These are phyloP conservation scores for Mycosphaerelloides madeirae DNA, from an alignment of 2,329 filamentous ascomycete species.

Conservation along the genomic window DNA sequence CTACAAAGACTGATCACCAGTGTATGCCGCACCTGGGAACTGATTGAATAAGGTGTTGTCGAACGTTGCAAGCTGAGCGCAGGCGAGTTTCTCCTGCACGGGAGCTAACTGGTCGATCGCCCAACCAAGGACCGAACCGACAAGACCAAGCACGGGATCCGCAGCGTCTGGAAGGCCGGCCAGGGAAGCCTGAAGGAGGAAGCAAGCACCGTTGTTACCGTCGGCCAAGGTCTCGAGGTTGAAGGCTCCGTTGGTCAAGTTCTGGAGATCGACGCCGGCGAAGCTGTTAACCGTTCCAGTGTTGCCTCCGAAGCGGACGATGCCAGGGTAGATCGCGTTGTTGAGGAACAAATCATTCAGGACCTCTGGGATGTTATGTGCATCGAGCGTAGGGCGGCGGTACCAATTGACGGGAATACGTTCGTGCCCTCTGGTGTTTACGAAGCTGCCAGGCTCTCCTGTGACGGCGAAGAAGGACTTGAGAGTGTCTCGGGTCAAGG, in stretches of 20 bases:
- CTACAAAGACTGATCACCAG: no score
- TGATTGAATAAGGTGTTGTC: constrained; percentile 1
- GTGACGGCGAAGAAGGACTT: constrained; percentile 21
- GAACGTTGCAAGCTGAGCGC: constrained; percentile 5
- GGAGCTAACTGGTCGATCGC: constrained; percentile 1
- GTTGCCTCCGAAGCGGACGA: constrained; percentile 34
- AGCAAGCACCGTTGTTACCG: constrained; percentile 10
- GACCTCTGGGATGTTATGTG: constrained; percentile 14
- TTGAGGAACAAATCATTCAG: constrained; percentile 11
- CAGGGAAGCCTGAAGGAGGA: constrained; percentile 3
- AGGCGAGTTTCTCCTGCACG: background rate
- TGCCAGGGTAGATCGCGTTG: constrained; percentile 21
- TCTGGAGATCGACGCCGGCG: constrained; percentile 30
- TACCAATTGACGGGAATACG: constrained; percentile 29
- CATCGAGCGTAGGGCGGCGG: constrained; percentile 10
- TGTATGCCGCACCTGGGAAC: constrained; percentile 5
- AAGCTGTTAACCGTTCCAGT: constrained; percentile 34
- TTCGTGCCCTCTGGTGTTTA: constrained; percentile 22
- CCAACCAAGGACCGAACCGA: constrained; percentile 1
- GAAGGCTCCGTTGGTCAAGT: constrained; percentile 39
- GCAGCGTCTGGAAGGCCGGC: constrained; percentile 1
- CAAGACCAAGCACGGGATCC: background rate
- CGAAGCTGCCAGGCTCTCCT: constrained; percentile 21
- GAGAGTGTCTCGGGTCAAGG: constrained; percentile 17
- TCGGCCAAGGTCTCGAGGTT: constrained; percentile 26